A percentile compares a stretch with the other conserved stretches of the same genome.
These are phyloP conservation scores for Trichoderma aggressivum DNA, from an alignment of 2,329 filamentous ascomycete species.

Conservation along the genomic window DNA sequence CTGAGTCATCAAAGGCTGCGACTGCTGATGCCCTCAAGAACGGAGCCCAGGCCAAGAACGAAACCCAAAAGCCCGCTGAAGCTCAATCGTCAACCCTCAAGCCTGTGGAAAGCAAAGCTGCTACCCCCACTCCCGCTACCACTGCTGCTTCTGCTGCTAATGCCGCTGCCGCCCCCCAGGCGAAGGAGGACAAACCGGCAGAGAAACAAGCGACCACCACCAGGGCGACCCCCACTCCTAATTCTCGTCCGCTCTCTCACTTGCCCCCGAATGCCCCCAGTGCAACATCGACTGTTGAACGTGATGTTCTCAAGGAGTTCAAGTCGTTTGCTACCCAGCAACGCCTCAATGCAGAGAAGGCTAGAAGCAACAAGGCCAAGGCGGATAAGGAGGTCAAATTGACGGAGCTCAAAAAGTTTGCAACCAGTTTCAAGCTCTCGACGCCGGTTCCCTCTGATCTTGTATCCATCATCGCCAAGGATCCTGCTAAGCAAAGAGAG, in stretches of 20 bases:
- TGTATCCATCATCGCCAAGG: constrained; percentile 93
- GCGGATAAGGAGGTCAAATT: constrained; percentile 88
- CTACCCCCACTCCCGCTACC: constrained; percentile 7
- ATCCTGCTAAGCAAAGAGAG: constrained; percentile 88
- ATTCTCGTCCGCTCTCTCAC: neutral
- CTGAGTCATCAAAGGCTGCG: constrained; percentile 14
- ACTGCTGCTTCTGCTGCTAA: constrained; percentile 28
- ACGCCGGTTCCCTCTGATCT: constrained; percentile 90
- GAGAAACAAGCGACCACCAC: constrained; percentile 28
- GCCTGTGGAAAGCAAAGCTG: constrained; percentile 29
- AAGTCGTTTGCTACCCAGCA: constrained; percentile 60
- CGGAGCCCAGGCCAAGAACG: constrained; percentile 29
- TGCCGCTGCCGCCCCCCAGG: constrained; percentile 29
- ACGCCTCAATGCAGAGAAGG: constrained; percentile 54
- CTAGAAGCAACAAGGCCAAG: constrained; percentile 55
- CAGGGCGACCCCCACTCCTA: neutral
- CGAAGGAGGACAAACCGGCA: constrained; percentile 31
- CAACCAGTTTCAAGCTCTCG: constrained; percentile 86
- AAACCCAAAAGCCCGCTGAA: constrained; percentile 25
- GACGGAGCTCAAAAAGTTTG: constrained; percentile 93
- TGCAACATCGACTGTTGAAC: constrained; percentile 59
- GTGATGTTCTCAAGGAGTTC: constrained; percentile 60
- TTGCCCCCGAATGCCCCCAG: constrained; percentile 38
- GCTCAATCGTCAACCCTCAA: constrained; percentile 32
- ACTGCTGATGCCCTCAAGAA: constrained; percentile 31